These are phyloP conservation scores for Apiotrichum gracile DNA, from an alignment of 1,284 basidiomycete species.

Conservation along the genomic window DNA sequence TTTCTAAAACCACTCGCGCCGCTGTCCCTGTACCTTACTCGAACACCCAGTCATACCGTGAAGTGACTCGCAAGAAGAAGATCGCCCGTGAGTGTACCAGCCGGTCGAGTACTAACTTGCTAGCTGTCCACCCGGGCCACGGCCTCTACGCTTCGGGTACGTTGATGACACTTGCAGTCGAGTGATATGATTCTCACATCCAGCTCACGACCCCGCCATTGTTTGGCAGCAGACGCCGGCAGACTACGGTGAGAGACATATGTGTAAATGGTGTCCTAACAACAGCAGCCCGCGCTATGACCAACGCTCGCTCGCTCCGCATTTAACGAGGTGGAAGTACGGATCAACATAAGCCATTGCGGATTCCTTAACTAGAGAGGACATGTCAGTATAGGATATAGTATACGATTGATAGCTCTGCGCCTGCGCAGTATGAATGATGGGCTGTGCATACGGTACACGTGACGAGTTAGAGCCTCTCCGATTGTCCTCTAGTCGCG, in stretches of 20 bases:
- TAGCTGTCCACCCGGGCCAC: too few species aligned
- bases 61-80: slow-evolving; percentile 4
- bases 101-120: not conserved
- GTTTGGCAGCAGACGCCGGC: not conserved
- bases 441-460: too few species aligned
- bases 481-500: too few species aligned
- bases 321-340: not conserved
- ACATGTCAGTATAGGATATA: not conserved
- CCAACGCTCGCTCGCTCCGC: not conserved
- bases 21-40: not conserved
- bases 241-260: not conserved
- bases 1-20: not conserved
- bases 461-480: too few species aligned
- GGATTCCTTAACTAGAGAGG: too few species aligned
- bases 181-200: too few species aligned
- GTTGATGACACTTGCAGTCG: not conserved
- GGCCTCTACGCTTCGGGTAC: not conserved
- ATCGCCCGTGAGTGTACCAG: not conserved
- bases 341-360: too few species aligned
- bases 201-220: not conserved
- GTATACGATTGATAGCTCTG: too few species aligned
- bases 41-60: not conserved
- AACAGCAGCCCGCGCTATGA: not conserved
- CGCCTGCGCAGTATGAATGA: too few species aligned
- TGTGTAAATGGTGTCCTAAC: not conserved